Evolutionary conservation across 495 filamentous ascomycete species (phyloP).

Genomic region (Jackrogersella multiformis): DNA sequence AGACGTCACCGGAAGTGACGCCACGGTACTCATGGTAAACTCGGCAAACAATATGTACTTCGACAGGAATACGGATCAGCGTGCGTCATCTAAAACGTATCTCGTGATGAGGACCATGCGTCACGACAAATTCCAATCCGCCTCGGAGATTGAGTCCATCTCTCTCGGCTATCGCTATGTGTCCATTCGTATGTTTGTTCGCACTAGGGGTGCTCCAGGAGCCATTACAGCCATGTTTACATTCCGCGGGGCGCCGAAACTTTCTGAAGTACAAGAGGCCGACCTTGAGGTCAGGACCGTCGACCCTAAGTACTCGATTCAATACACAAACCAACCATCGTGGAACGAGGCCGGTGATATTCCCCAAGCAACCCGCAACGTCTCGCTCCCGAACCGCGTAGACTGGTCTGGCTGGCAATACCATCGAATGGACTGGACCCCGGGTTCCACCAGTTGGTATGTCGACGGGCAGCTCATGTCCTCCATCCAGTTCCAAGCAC

Average conservation of each 20-base stretch:
- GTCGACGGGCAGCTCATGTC: conserved; percentile 66
- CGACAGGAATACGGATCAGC: conserved; percentile 48
- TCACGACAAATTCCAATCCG: conserved; percentile 64
- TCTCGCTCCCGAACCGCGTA: conserved; percentile 52
- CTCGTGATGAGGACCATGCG: conserved; percentile 71
- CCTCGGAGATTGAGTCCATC: conserved; percentile 69
- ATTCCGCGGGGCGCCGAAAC: conserved; percentile 52
- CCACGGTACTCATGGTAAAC: conserved; percentile 66
- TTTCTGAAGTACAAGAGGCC: conserved; percentile 69
- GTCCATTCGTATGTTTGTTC: conserved; percentile 68
- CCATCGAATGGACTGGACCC: conserved; percentile 77
- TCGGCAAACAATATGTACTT: conserved; percentile 74
- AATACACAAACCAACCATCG: conserved; percentile 79
- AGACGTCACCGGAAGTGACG: conserved; percentile 53
- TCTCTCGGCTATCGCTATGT: conserved; percentile 63
- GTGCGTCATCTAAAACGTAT: conserved; percentile 56
- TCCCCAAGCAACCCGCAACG: conserved; percentile 54
- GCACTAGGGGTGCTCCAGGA: conserved; percentile 61
- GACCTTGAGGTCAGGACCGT: conserved; percentile 79
- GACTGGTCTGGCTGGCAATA: conserved; percentile 73
- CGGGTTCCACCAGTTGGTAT: conserved; percentile 64
- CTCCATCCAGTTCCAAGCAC: conserved; percentile 69
- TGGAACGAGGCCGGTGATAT: conserved; percentile 57
- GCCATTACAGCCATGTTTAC: conserved; percentile 79
- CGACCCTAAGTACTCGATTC: conserved; percentile 63